Percentiles rank a stretch among this genome's conserved stretches.
phyloP scores from a whole-genome alignment of 2,329 filamentous ascomycete genomes.

The Alternaria solani region DNA sequence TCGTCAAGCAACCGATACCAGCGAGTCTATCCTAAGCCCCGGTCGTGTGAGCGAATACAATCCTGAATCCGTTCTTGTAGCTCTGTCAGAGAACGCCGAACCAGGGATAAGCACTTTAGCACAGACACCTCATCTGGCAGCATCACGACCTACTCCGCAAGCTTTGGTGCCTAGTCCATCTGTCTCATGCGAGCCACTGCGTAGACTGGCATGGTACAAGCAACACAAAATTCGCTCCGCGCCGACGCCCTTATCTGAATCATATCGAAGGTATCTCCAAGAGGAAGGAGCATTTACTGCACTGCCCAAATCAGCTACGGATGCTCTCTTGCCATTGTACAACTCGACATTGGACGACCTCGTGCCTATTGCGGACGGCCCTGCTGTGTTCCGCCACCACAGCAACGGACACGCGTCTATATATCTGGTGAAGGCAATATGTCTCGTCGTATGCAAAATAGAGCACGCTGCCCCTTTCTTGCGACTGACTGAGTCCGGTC shows the following conservation, averaged over 20 bases:
- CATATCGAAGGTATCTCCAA: conserved; percentile 5
- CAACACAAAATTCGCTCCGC: conserved; percentile 3
- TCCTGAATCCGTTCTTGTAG: conserved; percentile 7
- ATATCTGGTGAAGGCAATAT: conserved; percentile 6
- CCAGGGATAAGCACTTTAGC: background rate
- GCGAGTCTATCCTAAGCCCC: background rate
- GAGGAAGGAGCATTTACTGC: conserved; percentile 6
- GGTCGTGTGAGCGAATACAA: conserved; percentile 14
- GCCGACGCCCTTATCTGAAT: background rate
- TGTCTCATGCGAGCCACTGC: background rate
- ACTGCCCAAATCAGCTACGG: conserved; percentile 2
- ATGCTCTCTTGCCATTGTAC: conserved; percentile 7
- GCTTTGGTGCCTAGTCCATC: background rate
- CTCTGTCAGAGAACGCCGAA: conserved; percentile 8
- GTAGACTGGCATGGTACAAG: conserved; percentile 8
- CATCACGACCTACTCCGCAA: background rate
- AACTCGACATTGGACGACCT: conserved; percentile 5
- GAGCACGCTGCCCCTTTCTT: conserved; percentile 6
- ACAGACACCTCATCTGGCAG: background rate
- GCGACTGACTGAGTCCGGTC: background rate
- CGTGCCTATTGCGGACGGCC: conserved; percentile 2
- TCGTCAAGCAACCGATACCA: background rate
- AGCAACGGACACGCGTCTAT: conserved; percentile 1
- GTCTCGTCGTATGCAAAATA: conserved; percentile 9
- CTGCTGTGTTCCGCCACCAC: background rate